Evolutionary conservation across 768 basidiomycete species (phyloP).

Genomic region (Mycena amicta): DNA sequence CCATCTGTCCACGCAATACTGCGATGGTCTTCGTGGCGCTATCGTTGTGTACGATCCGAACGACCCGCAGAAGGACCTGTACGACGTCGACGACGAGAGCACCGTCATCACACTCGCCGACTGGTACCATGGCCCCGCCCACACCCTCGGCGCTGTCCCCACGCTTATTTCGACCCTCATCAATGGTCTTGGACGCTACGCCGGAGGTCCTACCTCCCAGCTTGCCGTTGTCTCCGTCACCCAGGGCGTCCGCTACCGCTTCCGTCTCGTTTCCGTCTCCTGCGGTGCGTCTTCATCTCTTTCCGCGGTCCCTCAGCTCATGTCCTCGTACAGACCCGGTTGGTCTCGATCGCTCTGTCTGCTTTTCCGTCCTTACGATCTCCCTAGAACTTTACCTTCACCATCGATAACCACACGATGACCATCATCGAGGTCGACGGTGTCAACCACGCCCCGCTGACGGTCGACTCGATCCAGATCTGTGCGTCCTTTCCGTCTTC

Average conservation of each 20-base stretch:
- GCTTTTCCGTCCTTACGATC: too few species aligned
- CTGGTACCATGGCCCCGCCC: slow-evolving; percentile 24
- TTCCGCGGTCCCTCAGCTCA: neutral
- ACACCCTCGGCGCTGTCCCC: neutral
- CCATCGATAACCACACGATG: slow-evolving; percentile 47
- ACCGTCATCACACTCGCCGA: slow-evolving; percentile 35
- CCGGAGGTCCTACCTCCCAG: slow-evolving; percentile 19
- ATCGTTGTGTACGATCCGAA: slow-evolving; percentile 40
- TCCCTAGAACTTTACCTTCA: slow-evolving; percentile 34
- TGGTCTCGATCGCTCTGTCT: too few species aligned
- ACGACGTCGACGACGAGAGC: slow-evolving; percentile 14
- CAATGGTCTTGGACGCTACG: slow-evolving; percentile 29
- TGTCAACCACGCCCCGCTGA: slow-evolving; percentile 1
- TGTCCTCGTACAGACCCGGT: slow-evolving; percentile 16
- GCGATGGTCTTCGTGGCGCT: slow-evolving; percentile 48
- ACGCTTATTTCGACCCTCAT: slow-evolving; percentile 29
- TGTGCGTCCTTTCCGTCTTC: slow-evolving; percentile 1
- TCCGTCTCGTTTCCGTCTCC: slow-evolving; percentile 38
- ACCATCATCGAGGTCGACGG: slow-evolving; percentile 58
- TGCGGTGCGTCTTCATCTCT: slow-evolving; percentile 22
- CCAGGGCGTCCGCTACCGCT: slow-evolving; percentile 36
- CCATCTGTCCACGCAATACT: slow-evolving; percentile 37
- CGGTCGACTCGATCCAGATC: slow-evolving; percentile 16
- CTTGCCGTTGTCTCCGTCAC: slow-evolving; percentile 39
- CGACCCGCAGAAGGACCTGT: slow-evolving; percentile 31